phyloP scores from a whole-genome alignment of 805 yeast genomes.

The Zygoascus biomembranicola region DNA sequence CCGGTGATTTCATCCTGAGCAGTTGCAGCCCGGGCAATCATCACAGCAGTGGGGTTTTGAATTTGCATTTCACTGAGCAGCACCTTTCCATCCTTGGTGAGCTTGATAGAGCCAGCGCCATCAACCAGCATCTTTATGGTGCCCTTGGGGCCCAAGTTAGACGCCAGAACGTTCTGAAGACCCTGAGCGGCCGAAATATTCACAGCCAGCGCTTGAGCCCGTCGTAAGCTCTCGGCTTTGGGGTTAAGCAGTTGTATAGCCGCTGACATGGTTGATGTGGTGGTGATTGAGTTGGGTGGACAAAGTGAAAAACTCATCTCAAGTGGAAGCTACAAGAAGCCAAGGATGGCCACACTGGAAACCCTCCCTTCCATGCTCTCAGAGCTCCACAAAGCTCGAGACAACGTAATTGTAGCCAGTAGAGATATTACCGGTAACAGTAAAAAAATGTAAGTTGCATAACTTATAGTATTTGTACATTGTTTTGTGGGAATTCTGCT shows the following conservation, averaged over 20 bases:
- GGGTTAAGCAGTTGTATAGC: slow-evolving; percentile 81
- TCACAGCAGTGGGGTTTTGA: slow-evolving; percentile 80
- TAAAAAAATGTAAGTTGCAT: slow-evolving; percentile 27
- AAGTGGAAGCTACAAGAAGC: background rate
- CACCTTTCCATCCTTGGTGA: slow-evolving; percentile 96
- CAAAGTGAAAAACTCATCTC: background rate
- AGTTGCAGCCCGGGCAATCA: slow-evolving; percentile 92
- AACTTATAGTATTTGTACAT: background rate
- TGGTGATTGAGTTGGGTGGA: background rate
- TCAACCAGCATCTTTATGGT: slow-evolving; percentile 94
- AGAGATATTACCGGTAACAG: slow-evolving; percentile 34
- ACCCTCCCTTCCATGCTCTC: background rate
- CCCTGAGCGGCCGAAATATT: slow-evolving; percentile 97
- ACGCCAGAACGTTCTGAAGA: slow-evolving; percentile 80
- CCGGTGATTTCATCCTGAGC: slow-evolving; percentile 99
- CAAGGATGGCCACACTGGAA: slow-evolving; percentile 12
- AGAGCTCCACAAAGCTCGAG: slow-evolving; percentile 19
- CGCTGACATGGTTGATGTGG: slow-evolving; percentile 16
- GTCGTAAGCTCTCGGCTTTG: slow-evolving; percentile 93
- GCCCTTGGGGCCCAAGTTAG: slow-evolving; percentile 95
- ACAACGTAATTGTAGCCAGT: slow-evolving; percentile 29
- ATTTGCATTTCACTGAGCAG: slow-evolving; percentile 93
- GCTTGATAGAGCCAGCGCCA: slow-evolving; percentile 90
- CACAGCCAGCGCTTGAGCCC: slow-evolving; percentile 92
- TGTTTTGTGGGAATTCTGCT: background rate